These are phyloP conservation scores for Podospora bellae-mahoneyi DNA, from an alignment of 495 filamentous ascomycete species.

Conservation along the genomic window DNA sequence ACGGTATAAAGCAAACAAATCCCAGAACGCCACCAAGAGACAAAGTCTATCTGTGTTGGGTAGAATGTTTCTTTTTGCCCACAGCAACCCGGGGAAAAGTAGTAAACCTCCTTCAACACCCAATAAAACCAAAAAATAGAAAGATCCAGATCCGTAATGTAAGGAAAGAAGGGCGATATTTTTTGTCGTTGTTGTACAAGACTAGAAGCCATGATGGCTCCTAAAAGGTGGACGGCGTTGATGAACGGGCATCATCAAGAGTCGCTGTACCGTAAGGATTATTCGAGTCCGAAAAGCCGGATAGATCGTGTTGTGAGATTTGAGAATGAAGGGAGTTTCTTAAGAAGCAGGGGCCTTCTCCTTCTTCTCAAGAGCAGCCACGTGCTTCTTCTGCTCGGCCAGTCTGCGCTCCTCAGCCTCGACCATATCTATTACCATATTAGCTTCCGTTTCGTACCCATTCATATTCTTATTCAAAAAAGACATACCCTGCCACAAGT, in stretches of 20 bases:
- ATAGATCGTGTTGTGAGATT: not conserved
- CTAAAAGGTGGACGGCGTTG: not conserved
- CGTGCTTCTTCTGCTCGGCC: constrained; percentile 53
- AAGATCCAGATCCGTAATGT: not conserved
- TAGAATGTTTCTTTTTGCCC: not conserved
- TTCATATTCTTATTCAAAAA: not conserved
- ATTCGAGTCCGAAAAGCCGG: not conserved
- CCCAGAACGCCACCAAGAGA: not conserved
- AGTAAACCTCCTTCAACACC: not conserved
- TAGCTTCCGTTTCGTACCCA: constrained; percentile 1
- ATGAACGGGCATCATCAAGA: not conserved
- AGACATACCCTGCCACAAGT: constrained; percentile 76
- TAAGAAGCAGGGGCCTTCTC: constrained; percentile 15
- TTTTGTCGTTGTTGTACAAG: not conserved
- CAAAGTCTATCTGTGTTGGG: not conserved
- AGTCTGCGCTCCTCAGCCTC: constrained; percentile 69
- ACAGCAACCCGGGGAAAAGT: not conserved
- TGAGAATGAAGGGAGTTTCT: not conserved
- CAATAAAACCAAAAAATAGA: not conserved
- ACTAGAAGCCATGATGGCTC: constrained; percentile 8
- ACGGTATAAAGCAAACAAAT: not conserved
- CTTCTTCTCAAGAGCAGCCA: constrained; percentile 14
- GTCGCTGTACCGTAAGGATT: not conserved
- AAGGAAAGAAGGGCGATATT: not conserved
- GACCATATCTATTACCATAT: constrained; percentile 64